These are phyloP conservation scores for Lathyrus aphaca DNA, from an alignment of 306 rosid species.

Conservation along the genomic window DNA sequence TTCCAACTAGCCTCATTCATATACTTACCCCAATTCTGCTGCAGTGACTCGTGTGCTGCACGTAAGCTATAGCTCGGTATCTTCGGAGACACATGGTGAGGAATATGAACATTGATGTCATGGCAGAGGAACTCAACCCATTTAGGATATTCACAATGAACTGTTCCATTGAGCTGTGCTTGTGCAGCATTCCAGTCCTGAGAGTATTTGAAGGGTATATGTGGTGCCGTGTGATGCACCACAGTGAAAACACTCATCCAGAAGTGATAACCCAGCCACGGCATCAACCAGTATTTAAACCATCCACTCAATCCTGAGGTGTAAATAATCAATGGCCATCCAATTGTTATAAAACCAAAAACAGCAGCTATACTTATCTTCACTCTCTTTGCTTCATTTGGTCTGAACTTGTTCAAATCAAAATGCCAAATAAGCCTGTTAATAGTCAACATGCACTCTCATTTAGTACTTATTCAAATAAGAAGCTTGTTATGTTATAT, in stretches of 20 bases:
- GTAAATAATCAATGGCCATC: constrained; percentile 88
- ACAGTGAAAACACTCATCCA: constrained; percentile 98
- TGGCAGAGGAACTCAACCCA: constrained; percentile 92
- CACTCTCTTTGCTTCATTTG: constrained; percentile 78
- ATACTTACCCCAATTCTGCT: constrained; percentile 90
- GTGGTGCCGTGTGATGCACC: constrained; percentile 97
- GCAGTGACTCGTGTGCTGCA: constrained; percentile 74
- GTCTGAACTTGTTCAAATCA: constrained; percentile 74
- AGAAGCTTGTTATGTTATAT: too few relatives aligned
- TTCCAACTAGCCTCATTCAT: constrained; percentile 91
- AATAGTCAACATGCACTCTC: constrained; percentile 44
- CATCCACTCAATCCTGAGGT: constrained; percentile 83
- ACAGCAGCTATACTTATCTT: constrained; percentile 92
- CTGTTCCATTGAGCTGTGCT: constrained; percentile 93
- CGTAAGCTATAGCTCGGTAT: constrained; percentile 87
- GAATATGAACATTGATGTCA: constrained; percentile 79
- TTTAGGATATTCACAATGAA: constrained; percentile 86
- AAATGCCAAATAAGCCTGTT: constrained; percentile 82
- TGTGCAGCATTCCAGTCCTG: constrained; percentile 89
- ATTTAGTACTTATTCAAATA: not conserved
- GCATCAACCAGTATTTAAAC: constrained; percentile 95
- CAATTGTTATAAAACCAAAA: constrained; percentile 76
- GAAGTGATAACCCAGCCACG: constrained; percentile 96
- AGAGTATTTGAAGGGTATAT: constrained; percentile 81
- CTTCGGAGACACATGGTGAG: constrained; percentile 83